Conservation (phyloP, 2,329 filamentous ascomycete genomes). For the Aureobasidium zeae region DNA sequence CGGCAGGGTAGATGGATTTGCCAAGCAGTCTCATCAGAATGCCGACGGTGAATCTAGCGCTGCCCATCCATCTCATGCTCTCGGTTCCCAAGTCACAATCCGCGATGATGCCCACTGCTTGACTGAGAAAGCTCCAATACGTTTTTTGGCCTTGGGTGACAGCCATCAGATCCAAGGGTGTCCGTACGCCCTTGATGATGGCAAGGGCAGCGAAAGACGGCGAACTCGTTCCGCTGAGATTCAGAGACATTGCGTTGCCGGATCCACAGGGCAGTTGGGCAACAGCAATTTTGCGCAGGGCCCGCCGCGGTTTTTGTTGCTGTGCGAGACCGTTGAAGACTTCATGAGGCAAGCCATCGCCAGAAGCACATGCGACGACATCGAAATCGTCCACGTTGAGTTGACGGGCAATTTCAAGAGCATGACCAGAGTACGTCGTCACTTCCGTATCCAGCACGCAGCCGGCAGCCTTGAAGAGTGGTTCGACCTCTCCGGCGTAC, state of each 20-base stretch:
- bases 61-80: constrained; percentile 86
- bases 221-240: constrained; percentile 71
- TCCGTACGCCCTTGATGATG: constrained; percentile 80
- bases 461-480: constrained; percentile 71
- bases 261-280: constrained; percentile 85
- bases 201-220: constrained; percentile 68
- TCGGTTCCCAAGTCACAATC: constrained; percentile 87
- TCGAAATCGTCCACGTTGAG: constrained; percentile 75
- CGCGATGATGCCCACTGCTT: constrained; percentile 80
- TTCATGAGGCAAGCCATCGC: constrained; percentile 85
- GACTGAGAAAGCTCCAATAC: constrained; percentile 80
- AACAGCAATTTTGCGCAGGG: constrained; percentile 68
- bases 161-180: constrained; percentile 74
- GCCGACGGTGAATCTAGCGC: constrained; percentile 73
- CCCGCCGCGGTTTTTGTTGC: constrained; percentile 63
- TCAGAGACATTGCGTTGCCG: constrained; percentile 88
- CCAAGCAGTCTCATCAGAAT: constrained; percentile 67
- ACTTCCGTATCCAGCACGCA: constrained; percentile 65
- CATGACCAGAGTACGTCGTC: constrained; percentile 67
- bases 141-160: constrained; percentile 71
- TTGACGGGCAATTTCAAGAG: constrained; percentile 62
- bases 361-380: constrained; percentile 79
- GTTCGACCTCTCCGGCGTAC: constrained; percentile 67
- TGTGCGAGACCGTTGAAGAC: constrained; percentile 86
- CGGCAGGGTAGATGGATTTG: constrained; percentile 76